Conservation (phyloP, 257 asterid genomes). For the Lavandula angustifolia region DNA sequence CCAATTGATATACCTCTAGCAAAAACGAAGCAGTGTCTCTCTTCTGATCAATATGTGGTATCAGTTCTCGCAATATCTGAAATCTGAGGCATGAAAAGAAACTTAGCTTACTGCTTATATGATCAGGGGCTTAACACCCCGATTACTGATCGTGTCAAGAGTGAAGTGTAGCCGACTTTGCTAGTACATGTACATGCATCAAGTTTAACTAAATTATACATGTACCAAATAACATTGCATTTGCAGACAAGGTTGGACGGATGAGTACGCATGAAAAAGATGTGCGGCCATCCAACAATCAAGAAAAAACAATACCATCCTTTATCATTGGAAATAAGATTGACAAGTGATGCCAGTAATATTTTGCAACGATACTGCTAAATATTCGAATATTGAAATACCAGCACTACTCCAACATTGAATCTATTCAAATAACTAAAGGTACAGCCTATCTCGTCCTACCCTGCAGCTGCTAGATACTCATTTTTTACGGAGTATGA, state of each 20-base stretch:
- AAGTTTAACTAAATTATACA: neutral
- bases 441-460: neutral
- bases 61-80: constrained; percentile 82
- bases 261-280: neutral
- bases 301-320: neutral
- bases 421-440: neutral
- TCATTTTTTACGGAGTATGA: neutral
- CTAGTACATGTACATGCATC: neutral
- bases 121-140: neutral
- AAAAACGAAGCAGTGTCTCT: constrained; percentile 91
- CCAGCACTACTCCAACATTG: neutral
- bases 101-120: neutral
- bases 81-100: constrained; percentile 50
- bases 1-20: constrained; percentile 55
- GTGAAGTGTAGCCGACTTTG: neutral
- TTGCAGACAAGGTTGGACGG: constrained; percentile 9
- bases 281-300: constrained; percentile 3
- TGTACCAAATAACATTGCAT: neutral
- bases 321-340: neutral
- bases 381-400: neutral
- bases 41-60: constrained; percentile 84
- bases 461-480: neutral
- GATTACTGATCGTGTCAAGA: neutral
- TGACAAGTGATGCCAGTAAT: neutral
- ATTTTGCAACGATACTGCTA: neutral